Evolutionary conservation across 208 protist genomes (phyloP), one percentile per base, ranked within the genome.

Genomic region (Trypanosoma caninum): DNA sequence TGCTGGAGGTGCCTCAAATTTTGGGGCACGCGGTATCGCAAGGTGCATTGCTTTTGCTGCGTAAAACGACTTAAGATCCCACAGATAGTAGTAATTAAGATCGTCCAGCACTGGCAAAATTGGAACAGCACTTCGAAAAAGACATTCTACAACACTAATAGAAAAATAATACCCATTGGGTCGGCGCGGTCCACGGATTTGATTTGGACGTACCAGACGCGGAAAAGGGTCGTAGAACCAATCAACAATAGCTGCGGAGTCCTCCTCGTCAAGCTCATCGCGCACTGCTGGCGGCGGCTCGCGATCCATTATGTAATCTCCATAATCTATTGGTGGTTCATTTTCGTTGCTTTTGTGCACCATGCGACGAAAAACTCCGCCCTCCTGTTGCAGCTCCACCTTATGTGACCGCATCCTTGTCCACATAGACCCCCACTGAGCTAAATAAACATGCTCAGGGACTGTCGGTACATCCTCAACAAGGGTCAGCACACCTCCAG

Each of bases 371-470:
- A 96, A 96, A 25, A 69, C 58, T 20, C 89, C 87, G 34, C 84
- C 82, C 65, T 91, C 80, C 46, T 84, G 69, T 20, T 71, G 69
- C 14, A 93, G 67, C 58, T 93, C 84, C 46, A 93, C 81, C 84
- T 99, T 99, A 72, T 99, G 97, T 35, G 94, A 75, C 23, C 98
- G 89, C 99, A 99, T 99, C 64, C 97, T 97, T 16, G 99, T 99
- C 99, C 99, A 99, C 90, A 99, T 99, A 0, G 98, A 98, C 13
- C 95, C 98, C 99, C 99, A 99, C 81, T 99, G 99, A 9, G 99
- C 97, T 47, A 98, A 73, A 74, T 99, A 99, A 2, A 99, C 60
- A 18, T 98, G 98, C 86, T 99, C 98, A 22, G 99, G 95, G 1
- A 99, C 99, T 14, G 80, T 91, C 16, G 99, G 98, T 28, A 99